Evolutionary conservation across 345 rosid genomes (phyloP).

Genomic region (Diplotaxis tenuifolia): DNA sequence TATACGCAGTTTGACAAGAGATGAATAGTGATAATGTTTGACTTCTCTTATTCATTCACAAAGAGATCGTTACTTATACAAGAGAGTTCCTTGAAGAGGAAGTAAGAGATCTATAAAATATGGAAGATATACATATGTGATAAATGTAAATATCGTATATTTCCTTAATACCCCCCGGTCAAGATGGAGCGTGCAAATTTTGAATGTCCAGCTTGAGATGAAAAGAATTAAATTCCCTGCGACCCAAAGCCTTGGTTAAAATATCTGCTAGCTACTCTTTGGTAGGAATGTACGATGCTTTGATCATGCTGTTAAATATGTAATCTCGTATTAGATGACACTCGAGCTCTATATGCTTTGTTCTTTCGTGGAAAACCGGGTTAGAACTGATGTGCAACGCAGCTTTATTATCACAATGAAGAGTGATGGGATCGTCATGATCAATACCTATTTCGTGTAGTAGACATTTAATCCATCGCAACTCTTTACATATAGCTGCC

Average conservation of each 20-base stretch:
- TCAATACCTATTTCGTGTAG: not conserved
- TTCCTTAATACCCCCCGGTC: not conserved
- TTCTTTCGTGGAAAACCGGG: not conserved
- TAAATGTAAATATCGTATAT: no score
- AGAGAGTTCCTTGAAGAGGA: no score
- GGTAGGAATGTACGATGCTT: not conserved
- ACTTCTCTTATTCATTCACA: no score
- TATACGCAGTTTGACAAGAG: no score
- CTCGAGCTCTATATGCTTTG: not conserved
- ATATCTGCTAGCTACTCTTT: not conserved
- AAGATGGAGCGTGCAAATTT: not conserved
- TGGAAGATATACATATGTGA: no score
- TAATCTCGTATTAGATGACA: not conserved
- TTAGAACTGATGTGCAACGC: not conserved
- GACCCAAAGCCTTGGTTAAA: not conserved
- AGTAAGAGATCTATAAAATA: no score
- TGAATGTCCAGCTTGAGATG: not conserved
- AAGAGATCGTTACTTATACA: no score
- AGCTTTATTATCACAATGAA: not conserved
- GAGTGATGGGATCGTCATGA: not conserved
- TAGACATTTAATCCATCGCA: not conserved
- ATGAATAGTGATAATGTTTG: no score
- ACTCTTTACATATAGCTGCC: not conserved
- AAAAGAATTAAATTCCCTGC: not conserved
- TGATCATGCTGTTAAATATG: not conserved